Evolutionary conservation across 2,329 filamentous ascomycete genomes (phyloP).

Genomic region (Nigrospora sphaerica): DNA sequence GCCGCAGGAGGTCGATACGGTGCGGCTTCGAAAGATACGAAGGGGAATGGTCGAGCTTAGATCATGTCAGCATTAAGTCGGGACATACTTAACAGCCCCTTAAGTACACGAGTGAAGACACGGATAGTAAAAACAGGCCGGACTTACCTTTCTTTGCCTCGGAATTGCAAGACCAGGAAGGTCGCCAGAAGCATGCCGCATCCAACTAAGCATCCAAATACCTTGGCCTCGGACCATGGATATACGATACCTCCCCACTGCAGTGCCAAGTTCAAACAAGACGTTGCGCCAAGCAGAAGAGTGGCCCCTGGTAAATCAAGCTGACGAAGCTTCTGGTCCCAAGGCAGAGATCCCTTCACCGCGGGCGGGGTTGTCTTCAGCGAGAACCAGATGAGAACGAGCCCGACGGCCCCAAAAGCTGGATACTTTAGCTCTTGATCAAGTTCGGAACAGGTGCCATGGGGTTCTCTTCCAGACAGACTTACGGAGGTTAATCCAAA

Average conservation of each 20-base stretch:
- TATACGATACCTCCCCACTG: neutral
- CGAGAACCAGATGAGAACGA: neutral
- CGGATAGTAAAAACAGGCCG: too few relatives aligned
- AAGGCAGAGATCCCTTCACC: neutral
- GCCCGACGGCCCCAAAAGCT: neutral
- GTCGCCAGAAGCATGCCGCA: neutral
- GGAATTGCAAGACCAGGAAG: neutral
- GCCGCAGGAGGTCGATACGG: conserved; percentile 4
- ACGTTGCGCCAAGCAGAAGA: neutral
- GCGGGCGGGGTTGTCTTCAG: neutral
- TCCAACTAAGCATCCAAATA: neutral
- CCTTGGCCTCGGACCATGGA: neutral
- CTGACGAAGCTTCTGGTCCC: neutral
- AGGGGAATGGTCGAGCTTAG: conserved; percentile 1
- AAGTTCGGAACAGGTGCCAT: neutral
- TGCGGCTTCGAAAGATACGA: conserved; percentile 2
- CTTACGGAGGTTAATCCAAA: conserved; percentile 1
- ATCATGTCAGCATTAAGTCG: too few relatives aligned
- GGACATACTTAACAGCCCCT: too few relatives aligned
- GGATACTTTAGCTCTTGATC: neutral
- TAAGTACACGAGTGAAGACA: neutral
- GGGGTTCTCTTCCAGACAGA: too few relatives aligned
- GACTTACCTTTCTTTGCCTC: neutral
- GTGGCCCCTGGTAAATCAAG: neutral
- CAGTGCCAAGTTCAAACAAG: neutral